These are phyloP conservation scores for Brassica cretica DNA, from an alignment of 345 rosid genomes.

Conservation along the genomic window DNA sequence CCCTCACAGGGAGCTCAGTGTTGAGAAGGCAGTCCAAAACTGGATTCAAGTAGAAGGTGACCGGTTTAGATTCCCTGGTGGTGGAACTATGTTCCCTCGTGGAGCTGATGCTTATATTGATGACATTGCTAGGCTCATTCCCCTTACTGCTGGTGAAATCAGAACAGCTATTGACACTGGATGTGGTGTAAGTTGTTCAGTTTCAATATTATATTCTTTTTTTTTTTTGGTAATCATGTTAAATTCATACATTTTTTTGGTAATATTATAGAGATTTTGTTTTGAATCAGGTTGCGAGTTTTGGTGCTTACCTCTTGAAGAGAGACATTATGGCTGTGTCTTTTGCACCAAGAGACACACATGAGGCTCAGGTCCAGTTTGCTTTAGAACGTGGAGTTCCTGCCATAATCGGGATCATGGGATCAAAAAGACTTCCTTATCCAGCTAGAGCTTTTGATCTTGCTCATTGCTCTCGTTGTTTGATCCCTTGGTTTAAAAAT, in stretches of 20 bases:
- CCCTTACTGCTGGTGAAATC: constrained; percentile 70
- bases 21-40: constrained; percentile 96
- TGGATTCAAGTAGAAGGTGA: constrained; percentile 96
- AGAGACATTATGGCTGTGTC: constrained; percentile 80
- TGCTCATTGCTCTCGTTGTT: constrained; percentile 98
- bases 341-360: constrained; percentile 97
- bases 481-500: constrained; percentile 75
- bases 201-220: not conserved
- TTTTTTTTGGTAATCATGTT: not conserved
- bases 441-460: constrained; percentile 95
- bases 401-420: constrained; percentile 86
- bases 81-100: constrained; percentile 93
- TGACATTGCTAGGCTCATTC: constrained; percentile 72
- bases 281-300: constrained; percentile 78
- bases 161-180: constrained; percentile 96
- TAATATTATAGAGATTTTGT: not conserved
- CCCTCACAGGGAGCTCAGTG: constrained; percentile 90
- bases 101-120: constrained; percentile 97
- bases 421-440: constrained; percentile 82
- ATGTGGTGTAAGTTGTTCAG: constrained; percentile 70
- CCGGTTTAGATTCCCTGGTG: constrained; percentile 93
- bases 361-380: constrained; percentile 95
- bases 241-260: not conserved
- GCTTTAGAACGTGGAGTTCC: constrained; percentile 98
- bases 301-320: constrained; percentile 86